Evolutionary conservation across 192 early-diverging fungal species (phyloP).

Genomic region (Umbelopsis isabellina): DNA sequence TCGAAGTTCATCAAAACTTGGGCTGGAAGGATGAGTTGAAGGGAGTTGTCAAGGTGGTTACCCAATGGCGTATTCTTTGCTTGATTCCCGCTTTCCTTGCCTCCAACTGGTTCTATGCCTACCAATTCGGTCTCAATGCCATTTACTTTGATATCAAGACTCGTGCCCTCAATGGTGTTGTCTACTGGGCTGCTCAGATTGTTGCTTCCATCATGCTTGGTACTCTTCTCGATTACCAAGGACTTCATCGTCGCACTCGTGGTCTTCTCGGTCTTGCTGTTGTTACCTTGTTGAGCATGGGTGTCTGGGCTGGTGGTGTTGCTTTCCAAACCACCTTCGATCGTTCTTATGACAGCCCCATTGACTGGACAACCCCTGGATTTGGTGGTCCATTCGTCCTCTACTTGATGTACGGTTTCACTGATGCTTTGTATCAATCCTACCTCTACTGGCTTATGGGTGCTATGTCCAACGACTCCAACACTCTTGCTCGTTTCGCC

Average conservation of each 20-base stretch:
- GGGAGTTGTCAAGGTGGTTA: slow-evolving; percentile 54
- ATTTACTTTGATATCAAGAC: slow-evolving; percentile 69
- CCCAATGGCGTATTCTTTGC: slow-evolving; percentile 63
- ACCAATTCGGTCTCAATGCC: slow-evolving; percentile 71
- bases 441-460: slow-evolving; percentile 86
- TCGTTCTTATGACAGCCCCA: slow-evolving; percentile 42
- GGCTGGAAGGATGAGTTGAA: slow-evolving; percentile 56
- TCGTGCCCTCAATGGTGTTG: slow-evolving; percentile 66
- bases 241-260: slow-evolving; percentile 60
- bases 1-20: slow-evolving; percentile 63
- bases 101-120: slow-evolving; percentile 82
- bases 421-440: slow-evolving; percentile 80
- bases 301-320: slow-evolving; percentile 65
- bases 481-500: slow-evolving; percentile 66
- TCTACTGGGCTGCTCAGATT: slow-evolving; percentile 79
- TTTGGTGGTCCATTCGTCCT: slow-evolving; percentile 68
- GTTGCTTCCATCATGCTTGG: slow-evolving; percentile 61
- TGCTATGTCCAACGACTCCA: slow-evolving; percentile 76
- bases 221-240: slow-evolving; percentile 61
- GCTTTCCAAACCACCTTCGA: slow-evolving; percentile 58
- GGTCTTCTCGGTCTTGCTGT: slow-evolving; percentile 59
- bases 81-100: slow-evolving; percentile 72
- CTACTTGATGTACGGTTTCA: slow-evolving; percentile 77
- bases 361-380: slow-evolving; percentile 47
- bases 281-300: slow-evolving; percentile 54